Conservation (phyloP, 805 yeast species). For the Yamadazyma sp. region DNA sequence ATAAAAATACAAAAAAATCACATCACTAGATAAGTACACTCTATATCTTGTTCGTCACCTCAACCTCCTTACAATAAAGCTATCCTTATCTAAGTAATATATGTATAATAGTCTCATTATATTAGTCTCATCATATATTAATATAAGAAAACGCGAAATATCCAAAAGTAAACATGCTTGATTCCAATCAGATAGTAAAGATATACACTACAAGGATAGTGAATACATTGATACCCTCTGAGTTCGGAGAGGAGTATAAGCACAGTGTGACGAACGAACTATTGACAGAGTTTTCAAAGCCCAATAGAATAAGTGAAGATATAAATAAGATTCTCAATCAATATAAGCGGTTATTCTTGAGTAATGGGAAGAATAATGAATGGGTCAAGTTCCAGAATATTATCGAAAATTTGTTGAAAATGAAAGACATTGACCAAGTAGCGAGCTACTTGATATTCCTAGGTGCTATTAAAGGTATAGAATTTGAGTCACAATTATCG, state of each 20-base stretch:
- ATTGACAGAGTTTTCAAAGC: slow-evolving; percentile 5
- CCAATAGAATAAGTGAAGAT: neutral
- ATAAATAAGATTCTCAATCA: neutral
- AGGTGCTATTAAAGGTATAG: slow-evolving; percentile 15
- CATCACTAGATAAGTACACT: too few species aligned
- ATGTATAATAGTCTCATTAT: too few species aligned
- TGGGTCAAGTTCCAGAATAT: slow-evolving; percentile 34
- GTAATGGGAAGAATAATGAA: slow-evolving; percentile 13
- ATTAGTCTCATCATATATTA: too few species aligned
- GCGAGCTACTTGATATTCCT: slow-evolving; percentile 34
- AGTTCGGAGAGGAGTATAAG: slow-evolving; percentile 32
- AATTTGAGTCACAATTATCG: neutral
- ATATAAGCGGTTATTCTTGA: slow-evolving; percentile 7
- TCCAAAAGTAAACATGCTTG: slow-evolving; percentile 7
- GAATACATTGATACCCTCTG: slow-evolving; percentile 33
- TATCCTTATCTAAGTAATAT: too few species aligned
- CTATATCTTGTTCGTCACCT: too few species aligned
- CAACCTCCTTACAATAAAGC: too few species aligned
- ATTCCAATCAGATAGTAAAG: slow-evolving; percentile 26
- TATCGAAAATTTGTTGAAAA: slow-evolving; percentile 25
- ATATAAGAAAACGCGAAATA: slow-evolving; percentile 4
- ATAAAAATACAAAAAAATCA: too few species aligned
- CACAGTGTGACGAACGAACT: slow-evolving; percentile 31
- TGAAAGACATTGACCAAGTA: slow-evolving; percentile 29
- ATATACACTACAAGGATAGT: slow-evolving; percentile 34